These are phyloP conservation scores for Eucalyptus virginea DNA, from an alignment of 345 rosid genomes.

Conservation along the genomic window DNA sequence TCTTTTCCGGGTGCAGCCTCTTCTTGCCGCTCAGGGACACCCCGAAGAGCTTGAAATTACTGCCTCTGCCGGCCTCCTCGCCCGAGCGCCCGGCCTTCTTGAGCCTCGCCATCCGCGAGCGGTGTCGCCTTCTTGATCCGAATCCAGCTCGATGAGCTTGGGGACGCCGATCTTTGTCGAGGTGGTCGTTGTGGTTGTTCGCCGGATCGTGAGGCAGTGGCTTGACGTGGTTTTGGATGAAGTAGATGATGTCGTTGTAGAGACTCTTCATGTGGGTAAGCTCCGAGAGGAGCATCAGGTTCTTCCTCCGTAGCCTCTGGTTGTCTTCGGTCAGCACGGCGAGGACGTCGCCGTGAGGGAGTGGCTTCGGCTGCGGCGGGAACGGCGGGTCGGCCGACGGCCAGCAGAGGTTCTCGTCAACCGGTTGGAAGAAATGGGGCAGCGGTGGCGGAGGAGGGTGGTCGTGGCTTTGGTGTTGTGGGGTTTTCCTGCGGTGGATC, in stretches of 20 bases:
- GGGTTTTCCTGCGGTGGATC: constrained; percentile 43
- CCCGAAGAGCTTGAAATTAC: constrained; percentile 36
- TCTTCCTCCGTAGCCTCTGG: constrained; percentile 29
- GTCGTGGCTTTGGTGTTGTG: constrained; percentile 12
- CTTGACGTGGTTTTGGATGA: constrained; percentile 51
- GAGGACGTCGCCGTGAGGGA: constrained; percentile 4
- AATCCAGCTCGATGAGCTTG: constrained; percentile 12
- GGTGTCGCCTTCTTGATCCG: neutral
- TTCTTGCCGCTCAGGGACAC: constrained; percentile 33
- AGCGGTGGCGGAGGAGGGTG: neutral
- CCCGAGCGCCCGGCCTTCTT: neutral
- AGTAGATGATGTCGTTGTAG: constrained; percentile 51
- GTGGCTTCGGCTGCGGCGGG: neutral
- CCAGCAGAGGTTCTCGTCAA: neutral
- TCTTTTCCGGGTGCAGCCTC: constrained; percentile 29
- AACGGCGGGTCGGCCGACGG: neutral
- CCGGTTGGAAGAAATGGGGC: neutral
- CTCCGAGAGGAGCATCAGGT: constrained; percentile 42
- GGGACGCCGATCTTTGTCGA: neutral
- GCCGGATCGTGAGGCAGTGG: neutral
- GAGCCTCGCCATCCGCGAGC: neutral
- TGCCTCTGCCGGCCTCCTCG: constrained; percentile 1
- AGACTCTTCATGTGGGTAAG: constrained; percentile 48
- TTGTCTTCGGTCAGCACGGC: constrained; percentile 38
- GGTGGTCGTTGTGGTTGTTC: neutral